phyloP scores from a whole-genome alignment of 192 early-diverging fungal species.

The Coemansia sp. region DNA sequence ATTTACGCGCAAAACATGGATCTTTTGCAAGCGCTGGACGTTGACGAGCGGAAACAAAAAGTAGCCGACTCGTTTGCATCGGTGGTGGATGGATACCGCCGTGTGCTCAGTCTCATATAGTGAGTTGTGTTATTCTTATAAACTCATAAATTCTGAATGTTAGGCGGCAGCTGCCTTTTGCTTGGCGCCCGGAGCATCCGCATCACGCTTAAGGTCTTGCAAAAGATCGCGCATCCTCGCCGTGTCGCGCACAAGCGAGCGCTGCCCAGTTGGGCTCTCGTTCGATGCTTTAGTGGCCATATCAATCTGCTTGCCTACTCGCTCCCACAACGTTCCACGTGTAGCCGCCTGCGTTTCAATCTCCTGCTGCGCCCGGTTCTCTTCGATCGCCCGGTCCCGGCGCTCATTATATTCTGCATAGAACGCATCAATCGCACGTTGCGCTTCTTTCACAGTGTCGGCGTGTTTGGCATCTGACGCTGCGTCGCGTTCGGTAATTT shows the following conservation, averaged over 20 bases:
- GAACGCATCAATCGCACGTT: slow-evolving; percentile 70
- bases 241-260: slow-evolving; percentile 54
- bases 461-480: slow-evolving; percentile 55
- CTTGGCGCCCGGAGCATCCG: slow-evolving; percentile 65
- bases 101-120: slow-evolving; percentile 55
- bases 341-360: slow-evolving; percentile 55
- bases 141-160: background rate
- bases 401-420: slow-evolving; percentile 81
- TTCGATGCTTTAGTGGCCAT: slow-evolving; percentile 41
- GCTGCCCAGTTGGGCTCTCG: background rate
- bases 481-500: slow-evolving; percentile 63
- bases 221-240: slow-evolving; percentile 70
- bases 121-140: background rate
- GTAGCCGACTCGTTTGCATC: slow-evolving; percentile 73
- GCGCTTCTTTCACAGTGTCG: slow-evolving; percentile 62
- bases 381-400: slow-evolving; percentile 62
- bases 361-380: slow-evolving; percentile 59
- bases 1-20: slow-evolving; percentile 84
- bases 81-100: slow-evolving; percentile 76
- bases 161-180: slow-evolving; percentile 16
- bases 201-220: slow-evolving; percentile 66
- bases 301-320: slow-evolving; percentile 66
- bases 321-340: slow-evolving; percentile 72
- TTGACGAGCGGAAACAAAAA: slow-evolving; percentile 66
- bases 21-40: slow-evolving; percentile 62